Conservation (phyloP, 2,329 filamentous ascomycete genomes). For the Sordariomycetes sp. region DNA sequence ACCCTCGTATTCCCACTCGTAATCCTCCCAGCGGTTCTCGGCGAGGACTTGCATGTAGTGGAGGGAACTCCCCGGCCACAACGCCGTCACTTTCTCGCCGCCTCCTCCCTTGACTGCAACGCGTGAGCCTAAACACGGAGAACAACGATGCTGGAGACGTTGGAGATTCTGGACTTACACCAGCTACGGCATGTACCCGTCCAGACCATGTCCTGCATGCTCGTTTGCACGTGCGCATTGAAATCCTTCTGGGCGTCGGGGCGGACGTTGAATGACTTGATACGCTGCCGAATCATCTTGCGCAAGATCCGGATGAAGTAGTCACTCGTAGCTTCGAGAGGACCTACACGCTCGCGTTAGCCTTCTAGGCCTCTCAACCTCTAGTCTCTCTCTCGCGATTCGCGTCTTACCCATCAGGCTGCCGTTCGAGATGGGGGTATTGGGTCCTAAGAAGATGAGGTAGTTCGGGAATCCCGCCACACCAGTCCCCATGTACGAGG, state of each 20-base stretch:
- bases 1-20: slow-evolving; percentile 11
- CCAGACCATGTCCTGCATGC: slow-evolving; percentile 31
- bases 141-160: not conserved
- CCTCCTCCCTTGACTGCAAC: slow-evolving; percentile 13
- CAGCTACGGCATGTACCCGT: slow-evolving; percentile 28
- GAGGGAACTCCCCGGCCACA: slow-evolving; percentile 30
- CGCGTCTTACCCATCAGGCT: slow-evolving; percentile 12
- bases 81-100: slow-evolving; percentile 27
- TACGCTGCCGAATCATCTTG: slow-evolving; percentile 11
- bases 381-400: not conserved
- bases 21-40: slow-evolving; percentile 15
- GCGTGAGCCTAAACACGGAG: not conserved
- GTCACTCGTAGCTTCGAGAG: slow-evolving; percentile 15
- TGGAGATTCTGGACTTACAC: slow-evolving; percentile 22
- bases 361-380: not conserved
- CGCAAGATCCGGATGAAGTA: slow-evolving; percentile 15
- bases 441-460: slow-evolving; percentile 16
- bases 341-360: slow-evolving; percentile 6
- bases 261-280: slow-evolving; percentile 11
- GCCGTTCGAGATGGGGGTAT: slow-evolving; percentile 16
- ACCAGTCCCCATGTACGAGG: not conserved
- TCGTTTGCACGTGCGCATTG: slow-evolving; percentile 25
- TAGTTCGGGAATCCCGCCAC: not conserved
- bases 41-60: slow-evolving; percentile 32
- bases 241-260: slow-evolving; percentile 31